Conservation (phyloP, 2,329 filamentous ascomycete genomes). For the Alternaria ventricosa region DNA sequence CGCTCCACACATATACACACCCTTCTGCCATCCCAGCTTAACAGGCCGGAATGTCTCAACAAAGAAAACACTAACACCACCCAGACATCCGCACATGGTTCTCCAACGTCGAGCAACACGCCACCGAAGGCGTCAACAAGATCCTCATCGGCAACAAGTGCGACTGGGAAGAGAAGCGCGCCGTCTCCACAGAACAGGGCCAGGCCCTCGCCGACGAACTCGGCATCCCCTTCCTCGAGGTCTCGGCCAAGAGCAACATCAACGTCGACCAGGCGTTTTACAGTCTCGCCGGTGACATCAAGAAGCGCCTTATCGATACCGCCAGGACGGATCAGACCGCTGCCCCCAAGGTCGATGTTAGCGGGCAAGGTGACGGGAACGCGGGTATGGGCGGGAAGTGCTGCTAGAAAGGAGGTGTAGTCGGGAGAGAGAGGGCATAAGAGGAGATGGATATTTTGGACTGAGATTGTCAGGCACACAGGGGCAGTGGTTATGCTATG, state of each 20-base stretch:
- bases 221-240: constrained; percentile 97
- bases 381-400: constrained; percentile 48
- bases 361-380: constrained; percentile 32
- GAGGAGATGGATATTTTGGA: background rate
- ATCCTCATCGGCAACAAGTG: constrained; percentile 99
- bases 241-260: constrained; percentile 98
- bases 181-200: constrained; percentile 89
- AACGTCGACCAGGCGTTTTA: constrained; percentile 99
- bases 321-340: constrained; percentile 69
- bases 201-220: constrained; percentile 94
- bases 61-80: constrained; percentile 24
- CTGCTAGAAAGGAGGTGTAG: constrained; percentile 31
- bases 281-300: constrained; percentile 92
- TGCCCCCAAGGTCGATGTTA: constrained; percentile 43
- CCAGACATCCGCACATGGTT: constrained; percentile 99
- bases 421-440: background rate
- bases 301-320: constrained; percentile 96
- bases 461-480: background rate
- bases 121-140: constrained; percentile 98
- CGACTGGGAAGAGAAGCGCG: constrained; percentile 99
- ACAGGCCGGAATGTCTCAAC: background rate
- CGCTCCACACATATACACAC: no score
- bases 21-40: background rate
- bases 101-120: constrained; percentile 97
- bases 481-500: background rate